A percentile compares a stretch with the other conserved stretches of the same genome.
Conservation (phyloP, 495 filamentous ascomycete genomes). For the Halenospora varia region DNA sequence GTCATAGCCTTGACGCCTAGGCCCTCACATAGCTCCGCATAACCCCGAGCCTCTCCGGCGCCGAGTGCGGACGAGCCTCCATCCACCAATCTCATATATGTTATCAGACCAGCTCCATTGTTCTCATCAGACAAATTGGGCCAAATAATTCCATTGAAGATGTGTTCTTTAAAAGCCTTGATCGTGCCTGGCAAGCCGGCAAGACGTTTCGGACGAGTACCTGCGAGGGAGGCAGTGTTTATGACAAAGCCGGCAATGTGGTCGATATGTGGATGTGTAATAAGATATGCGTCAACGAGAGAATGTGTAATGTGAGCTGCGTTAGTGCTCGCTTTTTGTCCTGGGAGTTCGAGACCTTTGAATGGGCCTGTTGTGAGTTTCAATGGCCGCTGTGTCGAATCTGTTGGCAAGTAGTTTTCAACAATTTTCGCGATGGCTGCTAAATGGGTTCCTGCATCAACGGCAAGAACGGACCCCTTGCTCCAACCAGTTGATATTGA, state of each 20-base stretch:
- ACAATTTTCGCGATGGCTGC: conserved; percentile 75
- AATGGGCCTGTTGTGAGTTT: conserved; percentile 58
- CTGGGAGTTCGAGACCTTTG: conserved; percentile 62
- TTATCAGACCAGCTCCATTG: conserved; percentile 86
- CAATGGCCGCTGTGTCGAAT: conserved; percentile 20
- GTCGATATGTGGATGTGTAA: conserved; percentile 93
- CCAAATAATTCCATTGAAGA: conserved; percentile 98
- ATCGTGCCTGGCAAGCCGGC: conserved; percentile 84
- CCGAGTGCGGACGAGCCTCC: conserved; percentile 81
- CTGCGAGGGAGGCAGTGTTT: conserved; percentile 81
- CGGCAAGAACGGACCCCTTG: conserved; percentile 74
- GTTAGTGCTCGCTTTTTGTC: conserved; percentile 62
- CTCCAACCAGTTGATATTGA: conserved; percentile 74
- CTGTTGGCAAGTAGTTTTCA: conserved; percentile 40
- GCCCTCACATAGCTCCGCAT: conserved; percentile 80
- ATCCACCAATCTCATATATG: conserved; percentile 81
- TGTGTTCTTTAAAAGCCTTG: conserved; percentile 81
- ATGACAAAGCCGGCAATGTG: conserved; percentile 89
- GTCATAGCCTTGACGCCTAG: conserved; percentile 72
- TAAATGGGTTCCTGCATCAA: conserved; percentile 90
- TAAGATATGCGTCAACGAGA: conserved; percentile 79
- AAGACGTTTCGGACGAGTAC: conserved; percentile 70
- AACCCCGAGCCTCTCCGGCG: conserved; percentile 69
- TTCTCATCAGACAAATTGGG: conserved; percentile 96
- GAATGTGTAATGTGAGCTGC: conserved; percentile 71